These are phyloP conservation scores for Hansfordia pulvinata DNA, from an alignment of 2,329 filamentous ascomycete species.

Conservation along the genomic window DNA sequence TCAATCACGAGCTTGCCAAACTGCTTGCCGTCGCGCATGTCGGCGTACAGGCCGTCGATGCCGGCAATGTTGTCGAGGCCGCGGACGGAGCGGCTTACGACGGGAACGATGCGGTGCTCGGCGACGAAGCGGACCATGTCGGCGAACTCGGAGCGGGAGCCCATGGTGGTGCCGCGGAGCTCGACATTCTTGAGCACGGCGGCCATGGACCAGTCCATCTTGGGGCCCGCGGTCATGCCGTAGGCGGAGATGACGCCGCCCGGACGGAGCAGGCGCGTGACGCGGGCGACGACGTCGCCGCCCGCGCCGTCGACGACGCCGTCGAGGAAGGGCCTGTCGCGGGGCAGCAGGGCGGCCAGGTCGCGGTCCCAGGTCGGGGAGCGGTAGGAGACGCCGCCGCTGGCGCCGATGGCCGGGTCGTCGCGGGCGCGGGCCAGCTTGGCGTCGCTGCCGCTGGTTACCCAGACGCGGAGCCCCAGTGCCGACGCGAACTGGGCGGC, in stretches of 20 bases:
- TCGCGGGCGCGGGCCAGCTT: constrained; percentile 64
- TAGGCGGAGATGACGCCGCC: constrained; percentile 80
- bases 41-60: constrained; percentile 74
- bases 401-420: constrained; percentile 64
- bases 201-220: constrained; percentile 75
- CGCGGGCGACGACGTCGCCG: constrained; percentile 64
- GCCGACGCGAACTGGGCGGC: constrained; percentile 68
- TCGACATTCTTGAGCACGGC: constrained; percentile 83
- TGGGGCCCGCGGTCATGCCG: constrained; percentile 79
- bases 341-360: constrained; percentile 46
- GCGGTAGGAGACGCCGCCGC: constrained; percentile 73
- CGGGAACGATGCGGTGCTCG: constrained; percentile 57
- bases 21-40: constrained; percentile 75
- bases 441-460: constrained; percentile 59
- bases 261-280: constrained; percentile 54
- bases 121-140: constrained; percentile 80
- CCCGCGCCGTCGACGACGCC: constrained; percentile 85
- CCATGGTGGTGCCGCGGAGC: constrained; percentile 79
- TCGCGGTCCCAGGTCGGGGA: constrained; percentile 71
- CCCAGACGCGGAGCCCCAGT: constrained; percentile 63
- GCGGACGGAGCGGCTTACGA: constrained; percentile 62
- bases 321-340: constrained; percentile 58
- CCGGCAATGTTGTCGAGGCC: constrained; percentile 63
- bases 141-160: constrained; percentile 75
- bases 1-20: constrained; percentile 89